These are phyloP conservation scores for Fomitiporia mediterranea DNA, from an alignment of 1,284 basidiomycete genomes.

Conservation along the genomic window DNA sequence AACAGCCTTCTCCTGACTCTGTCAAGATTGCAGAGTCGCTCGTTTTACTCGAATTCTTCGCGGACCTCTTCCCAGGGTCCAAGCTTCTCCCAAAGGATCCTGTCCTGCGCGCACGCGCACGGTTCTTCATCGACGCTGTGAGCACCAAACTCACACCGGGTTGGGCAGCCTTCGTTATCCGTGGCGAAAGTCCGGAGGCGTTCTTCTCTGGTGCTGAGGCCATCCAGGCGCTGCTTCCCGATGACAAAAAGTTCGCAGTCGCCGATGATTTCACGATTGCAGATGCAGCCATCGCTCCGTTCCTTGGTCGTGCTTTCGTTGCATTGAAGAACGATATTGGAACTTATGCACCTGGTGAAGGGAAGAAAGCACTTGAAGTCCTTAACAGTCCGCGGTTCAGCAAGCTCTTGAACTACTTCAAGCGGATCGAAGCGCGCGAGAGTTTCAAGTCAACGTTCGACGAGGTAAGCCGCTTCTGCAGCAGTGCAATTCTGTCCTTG, in stretches of 20 bases:
- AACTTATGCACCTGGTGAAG: slow-evolving; percentile 33
- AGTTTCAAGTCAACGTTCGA: slow-evolving; percentile 47
- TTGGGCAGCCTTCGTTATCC: slow-evolving; percentile 32
- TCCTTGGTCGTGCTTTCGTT: slow-evolving; percentile 37
- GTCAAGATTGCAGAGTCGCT: slow-evolving; percentile 58
- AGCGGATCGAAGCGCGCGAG: slow-evolving; percentile 38
- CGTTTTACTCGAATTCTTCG: slow-evolving; percentile 58
- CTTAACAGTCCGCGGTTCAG: slow-evolving; percentile 37
- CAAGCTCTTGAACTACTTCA: slow-evolving; percentile 40
- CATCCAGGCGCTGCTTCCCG: slow-evolving; percentile 40
- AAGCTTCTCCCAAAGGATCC: slow-evolving; percentile 50
- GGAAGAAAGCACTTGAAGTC: slow-evolving; percentile 37
- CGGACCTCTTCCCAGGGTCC: slow-evolving; percentile 46
- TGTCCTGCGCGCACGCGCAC: slow-evolving; percentile 47
- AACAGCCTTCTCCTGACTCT: neutral
- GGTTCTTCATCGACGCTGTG: slow-evolving; percentile 55
- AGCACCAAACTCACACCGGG: slow-evolving; percentile 40
- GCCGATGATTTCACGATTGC: slow-evolving; percentile 39
- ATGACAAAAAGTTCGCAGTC: slow-evolving; percentile 36
- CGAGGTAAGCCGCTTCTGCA: slow-evolving; percentile 27
- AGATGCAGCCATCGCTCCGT: slow-evolving; percentile 32
- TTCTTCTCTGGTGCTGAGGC: slow-evolving; percentile 38
- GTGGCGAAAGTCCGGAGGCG: slow-evolving; percentile 39
- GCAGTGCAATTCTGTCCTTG: neutral
- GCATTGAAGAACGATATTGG: slow-evolving; percentile 43